phyloP scores from a whole-genome alignment of 495 filamentous ascomycete genomes.

The Trichoderma parareesei region DNA sequence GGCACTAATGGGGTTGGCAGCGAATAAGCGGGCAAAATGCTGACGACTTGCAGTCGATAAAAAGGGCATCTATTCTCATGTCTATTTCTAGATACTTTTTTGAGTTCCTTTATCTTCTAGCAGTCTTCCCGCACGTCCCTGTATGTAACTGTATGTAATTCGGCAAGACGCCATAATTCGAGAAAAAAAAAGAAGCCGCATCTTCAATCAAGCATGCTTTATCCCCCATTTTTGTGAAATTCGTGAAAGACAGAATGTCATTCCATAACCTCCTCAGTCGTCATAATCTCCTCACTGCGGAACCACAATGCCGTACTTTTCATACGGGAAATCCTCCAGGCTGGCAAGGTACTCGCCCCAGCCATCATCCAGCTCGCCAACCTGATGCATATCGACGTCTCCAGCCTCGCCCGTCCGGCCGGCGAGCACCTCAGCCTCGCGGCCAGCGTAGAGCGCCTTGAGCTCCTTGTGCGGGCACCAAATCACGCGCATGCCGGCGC shows the following conservation, averaged over 20 bases:
- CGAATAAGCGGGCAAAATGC: too few species aligned
- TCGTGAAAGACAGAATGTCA: too few species aligned
- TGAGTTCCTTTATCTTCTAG: too few species aligned
- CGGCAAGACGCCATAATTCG: neutral
- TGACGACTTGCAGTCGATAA: too few species aligned
- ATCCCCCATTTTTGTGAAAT: too few species aligned
- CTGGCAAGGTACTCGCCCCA: conserved; percentile 57
- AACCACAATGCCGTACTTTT: conserved; percentile 56
- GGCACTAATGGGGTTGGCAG: too few species aligned
- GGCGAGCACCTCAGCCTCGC: conserved; percentile 76
- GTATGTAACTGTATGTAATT: too few species aligned
- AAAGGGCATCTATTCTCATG: too few species aligned
- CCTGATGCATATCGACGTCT: conserved; percentile 39
- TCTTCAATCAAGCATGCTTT: too few species aligned
- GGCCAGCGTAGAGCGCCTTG: conserved; percentile 62
- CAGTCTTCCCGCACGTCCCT: too few species aligned
- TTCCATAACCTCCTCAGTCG: too few species aligned
- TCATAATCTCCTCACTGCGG: conserved; percentile 16
- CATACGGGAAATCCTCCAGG: conserved; percentile 66
- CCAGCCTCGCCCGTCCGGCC: conserved; percentile 63
- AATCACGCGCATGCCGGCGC: conserved; percentile 90
- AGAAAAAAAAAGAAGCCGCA: neutral
- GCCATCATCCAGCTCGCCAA: conserved; percentile 61
- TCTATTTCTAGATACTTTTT: neutral
- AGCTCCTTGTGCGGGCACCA: conserved; percentile 87